A percentile compares a stretch with the other conserved stretches of the same genome.
Conservation (phyloP, 2,329 filamentous ascomycete species). For the Cephalotrichum gorgonifer region DNA sequence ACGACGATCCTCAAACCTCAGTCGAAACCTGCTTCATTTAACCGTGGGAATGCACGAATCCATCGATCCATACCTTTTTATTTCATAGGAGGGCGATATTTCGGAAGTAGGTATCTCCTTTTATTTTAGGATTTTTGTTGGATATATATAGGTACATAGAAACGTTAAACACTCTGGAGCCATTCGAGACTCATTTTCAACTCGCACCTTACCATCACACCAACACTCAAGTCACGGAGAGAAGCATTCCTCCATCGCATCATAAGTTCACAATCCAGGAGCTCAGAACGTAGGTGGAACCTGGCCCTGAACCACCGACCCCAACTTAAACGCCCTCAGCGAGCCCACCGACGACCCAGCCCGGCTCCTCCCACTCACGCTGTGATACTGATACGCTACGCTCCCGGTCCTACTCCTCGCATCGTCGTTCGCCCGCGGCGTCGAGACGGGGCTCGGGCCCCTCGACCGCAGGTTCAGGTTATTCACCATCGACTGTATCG, state of each 20-base stretch:
- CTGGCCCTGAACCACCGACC: slow-evolving; percentile 7
- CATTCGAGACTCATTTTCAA: too few relatives aligned
- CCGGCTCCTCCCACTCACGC: slow-evolving; percentile 4
- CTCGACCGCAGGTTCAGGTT: slow-evolving; percentile 21
- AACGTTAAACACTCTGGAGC: too few relatives aligned
- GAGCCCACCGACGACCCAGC: slow-evolving; percentile 10
- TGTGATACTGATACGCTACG: neutral
- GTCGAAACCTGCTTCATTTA: too few relatives aligned
- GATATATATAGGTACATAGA: too few relatives aligned
- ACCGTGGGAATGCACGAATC: too few relatives aligned
- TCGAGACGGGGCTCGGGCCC: slow-evolving; percentile 8
- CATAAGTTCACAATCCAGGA: neutral
- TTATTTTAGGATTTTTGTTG: too few relatives aligned
- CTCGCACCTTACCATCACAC: neutral
- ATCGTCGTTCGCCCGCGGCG: slow-evolving; percentile 6
- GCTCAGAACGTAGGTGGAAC: neutral
- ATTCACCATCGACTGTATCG: slow-evolving; percentile 20
- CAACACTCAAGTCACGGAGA: neutral
- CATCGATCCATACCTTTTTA: too few relatives aligned
- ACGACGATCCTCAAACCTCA: too few relatives aligned
- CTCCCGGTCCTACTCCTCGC: slow-evolving; percentile 4
- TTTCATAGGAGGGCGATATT: too few relatives aligned
- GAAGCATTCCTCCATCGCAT: neutral
- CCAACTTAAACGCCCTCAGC: slow-evolving; percentile 13
- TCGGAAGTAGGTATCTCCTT: too few relatives aligned